A percentile compares a stretch with the other conserved stretches of the same genome.
These are phyloP conservation scores for Leucosporidium creatinivorum DNA, from an alignment of 768 basidiomycete genomes.

Conservation along the genomic window DNA sequence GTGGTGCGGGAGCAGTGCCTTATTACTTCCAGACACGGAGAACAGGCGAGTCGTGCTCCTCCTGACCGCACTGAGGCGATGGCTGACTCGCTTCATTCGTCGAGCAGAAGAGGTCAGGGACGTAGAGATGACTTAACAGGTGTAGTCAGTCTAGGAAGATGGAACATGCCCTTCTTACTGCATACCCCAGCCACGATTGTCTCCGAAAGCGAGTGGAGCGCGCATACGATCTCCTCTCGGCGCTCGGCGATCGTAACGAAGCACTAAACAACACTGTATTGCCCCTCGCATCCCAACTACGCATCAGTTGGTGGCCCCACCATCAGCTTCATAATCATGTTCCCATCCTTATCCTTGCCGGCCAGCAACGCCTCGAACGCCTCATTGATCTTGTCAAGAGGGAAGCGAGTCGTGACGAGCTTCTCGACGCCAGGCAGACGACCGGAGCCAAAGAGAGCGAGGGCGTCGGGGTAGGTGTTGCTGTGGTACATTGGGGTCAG, in stretches of 20 bases:
- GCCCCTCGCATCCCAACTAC: not conserved
- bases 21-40: conserved; percentile 20
- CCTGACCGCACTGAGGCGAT: too few relatives aligned
- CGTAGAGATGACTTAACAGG: too few relatives aligned
- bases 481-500: conserved; percentile 40
- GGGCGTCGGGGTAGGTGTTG: conserved; percentile 81
- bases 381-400: conserved; percentile 55
- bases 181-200: too few relatives aligned
- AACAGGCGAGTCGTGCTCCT: too few relatives aligned
- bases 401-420: conserved; percentile 39
- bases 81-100: too few relatives aligned
- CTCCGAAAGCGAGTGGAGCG: too few relatives aligned
- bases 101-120: too few relatives aligned
- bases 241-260: too few relatives aligned
- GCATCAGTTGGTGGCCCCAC: conserved; percentile 49
- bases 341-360: conserved; percentile 70
- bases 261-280: not conserved
- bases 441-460: conserved; percentile 66
- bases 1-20: conserved; percentile 18
- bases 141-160: too few relatives aligned
- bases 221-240: too few relatives aligned
- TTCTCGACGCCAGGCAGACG: conserved; percentile 58
- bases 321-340: conserved; percentile 84
- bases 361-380: conserved; percentile 76
- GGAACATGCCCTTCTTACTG: too few relatives aligned